Conservation (phyloP, 108 stramenopile species). For the Heterococcus sp. region DNA sequence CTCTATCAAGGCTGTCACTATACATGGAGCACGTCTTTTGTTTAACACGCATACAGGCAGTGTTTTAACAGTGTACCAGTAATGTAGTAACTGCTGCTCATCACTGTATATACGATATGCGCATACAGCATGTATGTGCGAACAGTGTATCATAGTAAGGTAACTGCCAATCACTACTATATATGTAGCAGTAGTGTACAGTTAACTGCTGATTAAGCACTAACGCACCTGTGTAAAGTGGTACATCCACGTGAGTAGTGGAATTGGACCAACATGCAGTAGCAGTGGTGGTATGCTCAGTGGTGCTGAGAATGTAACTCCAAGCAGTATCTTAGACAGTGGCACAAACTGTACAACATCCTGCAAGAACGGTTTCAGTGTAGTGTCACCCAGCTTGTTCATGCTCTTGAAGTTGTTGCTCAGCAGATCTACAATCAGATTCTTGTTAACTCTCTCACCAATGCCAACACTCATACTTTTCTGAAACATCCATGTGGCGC, state of each 20-base stretch:
- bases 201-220: not conserved
- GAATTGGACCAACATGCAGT: conserved; percentile 22
- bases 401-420: conserved; percentile 69
- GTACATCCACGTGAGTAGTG: conserved; percentile 19
- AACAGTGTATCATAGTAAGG: not conserved
- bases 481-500: conserved; percentile 94
- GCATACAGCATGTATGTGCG: too few relatives aligned
- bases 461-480: conserved; percentile 84
- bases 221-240: conserved; percentile 11
- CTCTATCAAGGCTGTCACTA: too few relatives aligned
- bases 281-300: conserved; percentile 33
- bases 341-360: conserved; percentile 86
- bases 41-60: not conserved
- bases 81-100: not conserved
- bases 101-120: not conserved
- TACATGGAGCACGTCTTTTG: not conserved
- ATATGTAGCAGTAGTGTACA: not conserved
- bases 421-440: conserved; percentile 81
- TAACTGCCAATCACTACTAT: not conserved
- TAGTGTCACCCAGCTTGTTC: conserved; percentile 20
- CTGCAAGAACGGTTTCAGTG: conserved; percentile 64
- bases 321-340: conserved; percentile 45
- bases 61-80: too few relatives aligned
- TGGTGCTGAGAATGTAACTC: conserved; percentile 28
- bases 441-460: conserved; percentile 67